Evolutionary conservation across 2,329 filamentous ascomycete species (phyloP).

Genomic region (Nothomitra cinnamomea): DNA sequence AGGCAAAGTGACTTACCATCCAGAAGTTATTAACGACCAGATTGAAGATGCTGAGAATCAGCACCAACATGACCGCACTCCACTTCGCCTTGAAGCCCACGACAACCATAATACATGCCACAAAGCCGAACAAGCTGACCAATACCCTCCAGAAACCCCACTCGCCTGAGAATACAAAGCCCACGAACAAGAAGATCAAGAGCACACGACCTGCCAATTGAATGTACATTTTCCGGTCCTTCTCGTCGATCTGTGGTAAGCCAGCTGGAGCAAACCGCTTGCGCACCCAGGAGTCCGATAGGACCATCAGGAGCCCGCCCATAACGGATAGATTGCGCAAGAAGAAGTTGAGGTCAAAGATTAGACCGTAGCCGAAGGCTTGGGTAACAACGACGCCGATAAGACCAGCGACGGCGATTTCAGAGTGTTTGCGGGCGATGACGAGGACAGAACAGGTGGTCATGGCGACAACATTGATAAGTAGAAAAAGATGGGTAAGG

Average conservation of each 20-base stretch:
- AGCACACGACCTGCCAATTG: constrained; percentile 91
- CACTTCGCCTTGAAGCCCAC: constrained; percentile 99
- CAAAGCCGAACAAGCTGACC: constrained; percentile 68
- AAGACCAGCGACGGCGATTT: constrained; percentile 80
- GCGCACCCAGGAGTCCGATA: constrained; percentile 94
- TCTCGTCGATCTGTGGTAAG: constrained; percentile 86
- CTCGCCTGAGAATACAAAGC: constrained; percentile 87
- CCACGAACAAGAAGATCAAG: constrained; percentile 92
- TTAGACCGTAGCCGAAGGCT: constrained; percentile 88
- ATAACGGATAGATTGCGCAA: constrained; percentile 95
- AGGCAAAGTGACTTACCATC: constrained; percentile 53
- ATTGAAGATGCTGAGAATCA: constrained; percentile 94
- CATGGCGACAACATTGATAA: constrained; percentile 85
- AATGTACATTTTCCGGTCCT: constrained; percentile 99
- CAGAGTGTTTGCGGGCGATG: constrained; percentile 81
- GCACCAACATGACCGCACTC: constrained; percentile 85
- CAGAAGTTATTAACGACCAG: constrained; percentile 98
- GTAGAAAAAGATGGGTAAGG: constrained; percentile 81
- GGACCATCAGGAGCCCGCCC: constrained; percentile 91
- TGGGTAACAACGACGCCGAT: constrained; percentile 84
- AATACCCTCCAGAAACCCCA: constrained; percentile 81
- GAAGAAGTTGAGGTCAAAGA: constrained; percentile 99
- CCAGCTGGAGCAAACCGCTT: constrained; percentile 95
- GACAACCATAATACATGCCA: constrained; percentile 95
- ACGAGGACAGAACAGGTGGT: constrained; percentile 63